A percentile compares a stretch with the other conserved stretches of the same genome.
phyloP scores from a whole-genome alignment of 73 alveolate species.

The Paramecium caudatum region DNA sequence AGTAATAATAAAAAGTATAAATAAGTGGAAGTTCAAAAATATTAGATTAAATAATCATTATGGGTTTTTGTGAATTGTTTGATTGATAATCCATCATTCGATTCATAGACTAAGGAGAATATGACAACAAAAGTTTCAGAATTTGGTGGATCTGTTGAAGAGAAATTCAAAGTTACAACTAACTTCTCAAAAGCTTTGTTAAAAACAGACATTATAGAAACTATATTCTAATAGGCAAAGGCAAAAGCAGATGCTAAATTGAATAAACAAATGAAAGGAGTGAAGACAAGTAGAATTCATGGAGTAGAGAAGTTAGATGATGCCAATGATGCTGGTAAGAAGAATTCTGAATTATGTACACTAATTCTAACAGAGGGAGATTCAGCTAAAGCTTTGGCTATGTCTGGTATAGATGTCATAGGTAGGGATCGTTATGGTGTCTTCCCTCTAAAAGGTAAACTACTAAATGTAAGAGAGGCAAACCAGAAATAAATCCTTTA shows the following conservation, averaged over 20 bases:
- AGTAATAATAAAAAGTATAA: constrained; percentile 85
- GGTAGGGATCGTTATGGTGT: constrained; percentile 99
- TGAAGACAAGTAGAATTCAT: constrained; percentile 93
- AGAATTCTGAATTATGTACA: constrained; percentile 93
- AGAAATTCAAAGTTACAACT: constrained; percentile 93
- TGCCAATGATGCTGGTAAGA: constrained; percentile 99
- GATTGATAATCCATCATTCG: constrained; percentile 99
- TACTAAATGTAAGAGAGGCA: constrained; percentile 99
- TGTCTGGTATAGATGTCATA: constrained; percentile 99
- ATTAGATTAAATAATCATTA: constrained; percentile 94
- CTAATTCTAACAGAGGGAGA: constrained; percentile 99
- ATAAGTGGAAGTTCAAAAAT: constrained; percentile 86
- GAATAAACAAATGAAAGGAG: constrained; percentile 92
- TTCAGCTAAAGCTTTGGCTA: constrained; percentile 99
- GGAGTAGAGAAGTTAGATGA: constrained; percentile 99
- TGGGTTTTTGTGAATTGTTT: constrained; percentile 98
- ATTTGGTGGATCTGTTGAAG: constrained; percentile 86
- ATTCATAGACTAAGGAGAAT: constrained; percentile 99
- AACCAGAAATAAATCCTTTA: constrained; percentile 90
- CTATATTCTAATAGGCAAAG: constrained; percentile 94
- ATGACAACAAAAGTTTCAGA: constrained; percentile 94
- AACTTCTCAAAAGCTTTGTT: constrained; percentile 93
- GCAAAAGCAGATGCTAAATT: constrained; percentile 98
- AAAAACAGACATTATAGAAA: constrained; percentile 94
- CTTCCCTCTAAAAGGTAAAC: constrained; percentile 99